Base-by-base conservation (phyloP, 768 basidiomycete genomes). In the Artomyces pyxidatus region DNA sequence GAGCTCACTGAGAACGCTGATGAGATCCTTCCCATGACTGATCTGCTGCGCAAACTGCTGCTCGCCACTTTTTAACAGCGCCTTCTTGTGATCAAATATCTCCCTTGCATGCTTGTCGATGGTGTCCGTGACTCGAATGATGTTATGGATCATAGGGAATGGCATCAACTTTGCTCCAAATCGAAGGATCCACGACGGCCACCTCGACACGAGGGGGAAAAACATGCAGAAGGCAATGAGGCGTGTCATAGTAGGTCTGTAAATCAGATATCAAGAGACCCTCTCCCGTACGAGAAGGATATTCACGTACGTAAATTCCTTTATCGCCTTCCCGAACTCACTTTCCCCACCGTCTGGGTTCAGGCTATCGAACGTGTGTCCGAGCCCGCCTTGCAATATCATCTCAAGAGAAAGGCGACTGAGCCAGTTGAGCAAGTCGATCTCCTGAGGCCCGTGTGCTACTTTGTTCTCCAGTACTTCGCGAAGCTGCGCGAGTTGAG, bases 21-120 rank as follows among this genome's bases (percentile, higher is more conserved):
- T 56, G 37, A 65, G 58, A 42, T 65, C 63, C 22, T 60, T 59
- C 10, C 63, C 63, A 48, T 61, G 58, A 14, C 58, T 57, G 17
- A 61, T 29, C 37, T 58, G 52, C 16, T 58, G 25, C 27, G 53
- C 38, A 3, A 58, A 49, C 2, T 49, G 56, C 17, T 52, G 54
- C 28, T 60, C 58, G 9, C 57, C 60, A 3, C 26, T 41, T 12
- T 38, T 42, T 25, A 63, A 37, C 11, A 52, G 22, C 39, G 11
- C 19, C 39, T 17, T 40, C 39, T 40, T 40, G 14, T 21, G 3
- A n/a, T 23, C 22, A 10, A 40, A 40, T 17, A 40, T 40, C n/a
- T 11, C 8, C 22, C 22, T 23, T 17, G 39, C 39, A 21, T 40
- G 12, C 22, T 14, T 21, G 22, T 40, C n/a, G 3, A 40, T 40